Evolutionary conservation across 2,329 filamentous ascomycete species (phyloP).

Genomic region (Trichoderma simmonsii): DNA sequence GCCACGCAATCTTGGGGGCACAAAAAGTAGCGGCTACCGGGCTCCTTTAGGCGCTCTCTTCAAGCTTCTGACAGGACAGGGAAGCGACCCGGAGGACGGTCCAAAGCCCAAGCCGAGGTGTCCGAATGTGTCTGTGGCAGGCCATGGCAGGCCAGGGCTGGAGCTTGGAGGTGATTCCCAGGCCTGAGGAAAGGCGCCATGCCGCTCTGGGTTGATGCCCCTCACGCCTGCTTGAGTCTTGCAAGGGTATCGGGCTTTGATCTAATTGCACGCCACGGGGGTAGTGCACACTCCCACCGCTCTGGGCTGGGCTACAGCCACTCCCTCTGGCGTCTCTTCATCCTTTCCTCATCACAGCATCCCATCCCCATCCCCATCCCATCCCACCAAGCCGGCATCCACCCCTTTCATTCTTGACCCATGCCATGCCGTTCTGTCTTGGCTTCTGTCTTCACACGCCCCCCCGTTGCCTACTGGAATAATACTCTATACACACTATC

Average conservation of each 20-base stretch:
- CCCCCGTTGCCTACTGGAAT: too few relatives aligned
- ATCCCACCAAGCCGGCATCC: slow-evolving; percentile 11
- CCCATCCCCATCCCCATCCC: neutral
- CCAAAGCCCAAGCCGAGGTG: slow-evolving; percentile 12
- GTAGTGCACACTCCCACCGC: neutral
- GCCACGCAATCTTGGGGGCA: neutral
- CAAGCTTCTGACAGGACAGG: slow-evolving; percentile 13
- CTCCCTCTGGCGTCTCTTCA: neutral
- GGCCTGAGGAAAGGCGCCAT: neutral
- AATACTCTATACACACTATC: neutral
- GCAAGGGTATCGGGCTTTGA: slow-evolving; percentile 20
- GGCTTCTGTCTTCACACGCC: too few relatives aligned
- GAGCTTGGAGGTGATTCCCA: neutral
- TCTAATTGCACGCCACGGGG: neutral
- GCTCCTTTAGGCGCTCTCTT: neutral
- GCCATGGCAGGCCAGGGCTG: slow-evolving; percentile 4
- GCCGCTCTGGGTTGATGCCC: neutral
- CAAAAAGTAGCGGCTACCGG: neutral
- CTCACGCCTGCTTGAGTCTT: neutral
- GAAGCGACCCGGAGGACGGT: slow-evolving; percentile 1
- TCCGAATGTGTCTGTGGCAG: slow-evolving; percentile 1
- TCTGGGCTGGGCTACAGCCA: neutral
- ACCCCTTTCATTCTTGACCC: neutral
- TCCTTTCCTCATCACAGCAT: neutral
- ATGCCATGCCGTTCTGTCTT: neutral